Conservation (phyloP, 306 rosid genomes). For the Cucurbita pepo region DNA sequence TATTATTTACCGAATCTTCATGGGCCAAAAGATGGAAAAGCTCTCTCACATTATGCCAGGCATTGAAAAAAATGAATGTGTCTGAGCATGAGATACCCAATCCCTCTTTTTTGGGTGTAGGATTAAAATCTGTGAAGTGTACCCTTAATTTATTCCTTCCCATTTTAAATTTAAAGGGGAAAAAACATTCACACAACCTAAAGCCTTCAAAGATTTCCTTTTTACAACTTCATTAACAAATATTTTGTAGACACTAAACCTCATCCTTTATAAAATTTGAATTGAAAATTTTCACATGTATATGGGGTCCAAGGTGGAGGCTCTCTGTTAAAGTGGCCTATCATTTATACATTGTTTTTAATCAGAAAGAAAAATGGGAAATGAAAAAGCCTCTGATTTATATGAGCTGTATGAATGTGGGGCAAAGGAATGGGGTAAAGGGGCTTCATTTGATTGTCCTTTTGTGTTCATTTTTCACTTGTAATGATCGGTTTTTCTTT, state of each 20-base stretch:
- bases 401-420: conserved; percentile 44
- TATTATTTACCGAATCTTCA: neutral
- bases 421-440: conserved; percentile 58
- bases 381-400: conserved; percentile 43
- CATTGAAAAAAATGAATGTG: neutral
- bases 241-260: conserved; percentile 21
- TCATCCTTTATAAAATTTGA: conserved; percentile 26
- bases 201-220: neutral
- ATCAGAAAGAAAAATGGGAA: conserved; percentile 14
- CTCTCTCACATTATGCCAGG: neutral
- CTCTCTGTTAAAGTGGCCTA: conserved; percentile 60
- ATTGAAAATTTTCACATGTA: conserved; percentile 19
- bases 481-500: conserved; percentile 43
- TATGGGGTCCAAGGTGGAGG: conserved; percentile 70
- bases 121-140: neutral
- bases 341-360: conserved; percentile 27
- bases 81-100: neutral
- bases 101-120: neutral
- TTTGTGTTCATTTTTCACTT: conserved; percentile 49
- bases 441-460: conserved; percentile 45
- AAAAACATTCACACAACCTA: neutral
- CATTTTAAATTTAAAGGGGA: neutral
- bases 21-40: neutral
- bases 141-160: neutral
- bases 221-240: neutral